These are phyloP conservation scores for Salvia hispanica DNA, from an alignment of 257 asterid species.

Conservation along the genomic window DNA sequence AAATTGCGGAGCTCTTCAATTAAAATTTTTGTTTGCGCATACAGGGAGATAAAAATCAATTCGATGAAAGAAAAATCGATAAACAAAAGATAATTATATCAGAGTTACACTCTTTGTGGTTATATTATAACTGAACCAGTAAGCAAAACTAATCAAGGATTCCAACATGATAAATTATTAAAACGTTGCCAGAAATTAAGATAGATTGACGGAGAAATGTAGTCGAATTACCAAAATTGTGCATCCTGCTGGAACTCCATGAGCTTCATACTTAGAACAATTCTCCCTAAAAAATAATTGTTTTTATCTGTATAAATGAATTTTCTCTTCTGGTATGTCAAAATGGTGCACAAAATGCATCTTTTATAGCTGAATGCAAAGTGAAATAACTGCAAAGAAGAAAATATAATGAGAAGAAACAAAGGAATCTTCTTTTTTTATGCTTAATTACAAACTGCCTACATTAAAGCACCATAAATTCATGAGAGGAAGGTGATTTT, in stretches of 20 bases:
- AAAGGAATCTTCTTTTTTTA: conserved; percentile 21
- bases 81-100: no score
- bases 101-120: no score
- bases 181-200: not conserved
- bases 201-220: not conserved
- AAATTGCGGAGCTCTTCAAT: no score
- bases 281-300: not conserved
- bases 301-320: not conserved
- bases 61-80: no score
- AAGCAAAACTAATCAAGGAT: no score
- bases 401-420: not conserved
- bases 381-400: not conserved
- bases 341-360: conserved; percentile 1
- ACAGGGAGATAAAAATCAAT: no score
- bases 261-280: not conserved
- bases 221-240: conserved; percentile 14
- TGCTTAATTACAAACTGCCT: not conserved
- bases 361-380: conserved; percentile 9
- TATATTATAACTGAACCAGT: no score
- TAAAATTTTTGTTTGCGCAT: no score
- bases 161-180: not conserved
- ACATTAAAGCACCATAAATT: not conserved
- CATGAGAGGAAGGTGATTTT: not conserved
- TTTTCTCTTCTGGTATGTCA: not conserved
- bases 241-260: conserved; percentile 19